phyloP scores from a whole-genome alignment of 2,329 filamentous ascomycete species.

The Trichoderma atroviride region DNA sequence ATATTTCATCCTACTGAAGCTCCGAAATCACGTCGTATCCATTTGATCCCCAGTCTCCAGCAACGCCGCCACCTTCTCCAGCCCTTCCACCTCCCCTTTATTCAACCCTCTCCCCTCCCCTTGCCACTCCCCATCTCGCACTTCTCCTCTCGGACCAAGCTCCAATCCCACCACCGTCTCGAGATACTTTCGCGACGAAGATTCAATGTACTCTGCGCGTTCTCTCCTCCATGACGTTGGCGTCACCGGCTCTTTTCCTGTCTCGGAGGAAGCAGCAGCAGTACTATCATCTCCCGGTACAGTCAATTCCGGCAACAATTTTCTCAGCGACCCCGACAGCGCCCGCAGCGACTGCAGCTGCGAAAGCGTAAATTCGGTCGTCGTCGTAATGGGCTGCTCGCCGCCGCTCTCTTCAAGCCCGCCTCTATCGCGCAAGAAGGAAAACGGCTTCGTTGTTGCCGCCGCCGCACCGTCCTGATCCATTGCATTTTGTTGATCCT shows the following conservation, averaged over 20 bases:
- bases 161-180: slow-evolving; percentile 71
- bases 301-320: slow-evolving; percentile 65
- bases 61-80: slow-evolving; percentile 55
- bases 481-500: background rate
- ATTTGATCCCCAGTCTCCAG: slow-evolving; percentile 33
- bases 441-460: slow-evolving; percentile 43
- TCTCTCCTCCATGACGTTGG: slow-evolving; percentile 65
- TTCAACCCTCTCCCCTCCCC: slow-evolving; percentile 54
- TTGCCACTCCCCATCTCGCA: slow-evolving; percentile 67
- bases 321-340: slow-evolving; percentile 62
- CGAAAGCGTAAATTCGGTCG: slow-evolving; percentile 75
- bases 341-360: slow-evolving; percentile 79
- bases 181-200: slow-evolving; percentile 73
- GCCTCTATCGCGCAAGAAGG: slow-evolving; percentile 60
- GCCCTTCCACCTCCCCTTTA: slow-evolving; percentile 58
- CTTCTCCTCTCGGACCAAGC: slow-evolving; percentile 61
- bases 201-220: slow-evolving; percentile 80
- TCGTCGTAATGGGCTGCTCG: slow-evolving; percentile 65
- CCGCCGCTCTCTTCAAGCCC: slow-evolving; percentile 54
- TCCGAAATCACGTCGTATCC: slow-evolving; percentile 35
- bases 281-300: slow-evolving; percentile 38
- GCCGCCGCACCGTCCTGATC: slow-evolving; percentile 25
- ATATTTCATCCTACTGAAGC: no score
- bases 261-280: slow-evolving; percentile 36
- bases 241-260: slow-evolving; percentile 33